Percentiles rank a stretch among this genome's conserved stretches.
phyloP scores from a whole-genome alignment of 805 yeast species.

The Ogataea henricii region DNA sequence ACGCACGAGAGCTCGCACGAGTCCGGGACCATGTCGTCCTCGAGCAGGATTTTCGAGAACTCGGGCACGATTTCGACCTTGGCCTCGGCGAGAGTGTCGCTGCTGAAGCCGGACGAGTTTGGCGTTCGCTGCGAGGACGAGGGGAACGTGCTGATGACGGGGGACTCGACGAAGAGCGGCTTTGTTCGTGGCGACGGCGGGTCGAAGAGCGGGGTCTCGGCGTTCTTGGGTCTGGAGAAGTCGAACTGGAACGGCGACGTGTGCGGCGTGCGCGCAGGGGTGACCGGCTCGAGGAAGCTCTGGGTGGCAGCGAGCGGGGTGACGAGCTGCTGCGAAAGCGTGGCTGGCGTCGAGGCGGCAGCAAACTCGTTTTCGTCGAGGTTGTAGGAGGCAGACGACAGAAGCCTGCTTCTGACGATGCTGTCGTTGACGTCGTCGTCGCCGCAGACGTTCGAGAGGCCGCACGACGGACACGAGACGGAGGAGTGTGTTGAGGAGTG shows the following conservation, averaged over 20 bases:
- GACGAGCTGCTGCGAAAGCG: slow-evolving; percentile 8
- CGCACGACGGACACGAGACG: slow-evolving; percentile 25
- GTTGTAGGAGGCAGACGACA: slow-evolving; percentile 8
- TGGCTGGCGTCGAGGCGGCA: slow-evolving; percentile 17
- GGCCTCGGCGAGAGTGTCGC: slow-evolving; percentile 21
- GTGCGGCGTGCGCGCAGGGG: too few species aligned
- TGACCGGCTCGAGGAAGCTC: slow-evolving; percentile 17
- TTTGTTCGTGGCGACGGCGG: slow-evolving; percentile 19
- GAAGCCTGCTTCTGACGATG: slow-evolving; percentile 15
- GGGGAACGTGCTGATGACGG: slow-evolving; percentile 19
- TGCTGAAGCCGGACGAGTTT: neutral
- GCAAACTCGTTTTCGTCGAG: slow-evolving; percentile 13
- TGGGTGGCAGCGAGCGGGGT: slow-evolving; percentile 11
- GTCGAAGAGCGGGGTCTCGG: neutral
- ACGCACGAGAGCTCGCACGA: slow-evolving; percentile 28
- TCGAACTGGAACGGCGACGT: neutral
- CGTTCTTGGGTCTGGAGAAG: neutral
- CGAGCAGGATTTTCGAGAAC: slow-evolving; percentile 22
- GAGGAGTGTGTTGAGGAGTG: slow-evolving; percentile 2
- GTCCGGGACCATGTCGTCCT: slow-evolving; percentile 17
- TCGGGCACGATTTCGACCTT: slow-evolving; percentile 31
- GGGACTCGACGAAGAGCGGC: slow-evolving; percentile 17
- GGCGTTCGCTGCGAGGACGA: slow-evolving; percentile 3
- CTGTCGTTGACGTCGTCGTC: slow-evolving; percentile 21
- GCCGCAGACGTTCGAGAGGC: slow-evolving; percentile 13